phyloP scores from a whole-genome alignment of 1,284 basidiomycete species.

The Tremellales sp. region DNA sequence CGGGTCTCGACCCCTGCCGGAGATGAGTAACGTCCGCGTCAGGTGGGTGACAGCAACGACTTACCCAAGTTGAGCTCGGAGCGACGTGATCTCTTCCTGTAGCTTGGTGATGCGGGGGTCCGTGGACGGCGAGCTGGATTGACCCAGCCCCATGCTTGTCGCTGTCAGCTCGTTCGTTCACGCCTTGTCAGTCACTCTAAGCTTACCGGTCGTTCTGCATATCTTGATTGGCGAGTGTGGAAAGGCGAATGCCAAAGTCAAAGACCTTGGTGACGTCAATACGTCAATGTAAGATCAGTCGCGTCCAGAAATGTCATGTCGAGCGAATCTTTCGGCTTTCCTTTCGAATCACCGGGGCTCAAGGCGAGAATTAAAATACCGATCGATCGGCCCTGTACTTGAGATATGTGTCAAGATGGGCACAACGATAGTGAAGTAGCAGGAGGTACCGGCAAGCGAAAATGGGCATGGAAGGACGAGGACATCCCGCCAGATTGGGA shows the following conservation, averaged over 20 bases:
- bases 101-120: constrained; percentile 7
- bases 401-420: background rate
- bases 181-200: too few relatives aligned
- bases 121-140: too few relatives aligned
- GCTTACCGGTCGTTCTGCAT: too few relatives aligned
- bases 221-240: too few relatives aligned
- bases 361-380: too few relatives aligned
- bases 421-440: background rate
- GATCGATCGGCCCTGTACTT: too few relatives aligned
- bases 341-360: background rate
- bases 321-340: background rate
- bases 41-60: constrained; percentile 1
- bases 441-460: background rate
- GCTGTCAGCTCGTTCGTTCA: too few relatives aligned
- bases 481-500: constrained; percentile 35
- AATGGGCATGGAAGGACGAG: background rate
- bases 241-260: too few relatives aligned
- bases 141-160: too few relatives aligned
- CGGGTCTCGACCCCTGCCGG: constrained; percentile 30
- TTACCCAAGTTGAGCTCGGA: constrained; percentile 22
- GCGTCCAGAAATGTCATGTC: background rate
- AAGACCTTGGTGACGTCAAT: constrained; percentile 1
- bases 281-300: background rate
- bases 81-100: constrained; percentile 16
- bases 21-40: background rate